These are phyloP conservation scores for Zymoseptoria pseudotritici DNA, from an alignment of 2,329 filamentous ascomycete genomes.

Conservation along the genomic window DNA sequence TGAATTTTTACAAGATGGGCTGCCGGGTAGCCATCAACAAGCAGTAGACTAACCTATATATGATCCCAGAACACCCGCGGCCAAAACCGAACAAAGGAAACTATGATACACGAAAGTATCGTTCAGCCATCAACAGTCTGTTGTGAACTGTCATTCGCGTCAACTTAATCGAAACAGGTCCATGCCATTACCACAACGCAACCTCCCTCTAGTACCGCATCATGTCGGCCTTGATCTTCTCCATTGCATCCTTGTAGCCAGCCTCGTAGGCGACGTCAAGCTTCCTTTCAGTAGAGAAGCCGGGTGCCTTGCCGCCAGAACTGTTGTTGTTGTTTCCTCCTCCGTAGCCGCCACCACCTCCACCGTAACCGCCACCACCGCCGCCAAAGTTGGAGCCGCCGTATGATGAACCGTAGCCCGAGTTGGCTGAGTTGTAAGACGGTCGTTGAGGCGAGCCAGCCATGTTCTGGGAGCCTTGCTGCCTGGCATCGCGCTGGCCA, in stretches of 20 bases:
- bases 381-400: conserved; percentile 1
- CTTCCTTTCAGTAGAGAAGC: conserved; percentile 17
- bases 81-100: neutral
- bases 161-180: neutral
- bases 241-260: conserved; percentile 19
- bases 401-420: neutral
- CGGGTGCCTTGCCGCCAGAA: conserved; percentile 1
- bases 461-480: neutral
- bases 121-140: neutral
- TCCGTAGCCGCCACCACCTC: neutral
- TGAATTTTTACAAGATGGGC: neutral
- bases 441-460: neutral
- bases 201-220: conserved; percentile 5
- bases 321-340: conserved; percentile 1
- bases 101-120: neutral
- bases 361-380: neutral
- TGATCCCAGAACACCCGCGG: neutral
- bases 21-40: neutral
- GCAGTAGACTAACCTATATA: neutral
- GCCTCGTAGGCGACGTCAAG: conserved; percentile 20
- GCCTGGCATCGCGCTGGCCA: neutral
- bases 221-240: conserved; percentile 19
- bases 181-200: neutral
- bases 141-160: neutral
- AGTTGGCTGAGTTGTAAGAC: neutral